These are phyloP conservation scores for Paxillus involutus DNA, from an alignment of 768 basidiomycete genomes.

Conservation along the genomic window DNA sequence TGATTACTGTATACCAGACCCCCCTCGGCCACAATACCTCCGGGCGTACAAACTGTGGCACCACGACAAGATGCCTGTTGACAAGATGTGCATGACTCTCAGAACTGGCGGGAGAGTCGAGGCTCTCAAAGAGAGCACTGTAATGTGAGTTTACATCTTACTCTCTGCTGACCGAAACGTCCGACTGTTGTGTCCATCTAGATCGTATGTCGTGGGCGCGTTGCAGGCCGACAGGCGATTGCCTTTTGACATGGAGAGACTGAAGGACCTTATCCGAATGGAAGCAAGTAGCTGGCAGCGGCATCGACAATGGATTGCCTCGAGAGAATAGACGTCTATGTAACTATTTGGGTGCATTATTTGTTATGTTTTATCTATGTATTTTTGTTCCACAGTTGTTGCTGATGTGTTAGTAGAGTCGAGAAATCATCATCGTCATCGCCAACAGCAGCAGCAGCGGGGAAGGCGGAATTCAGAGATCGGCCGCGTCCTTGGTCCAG, in stretches of 20 bases:
- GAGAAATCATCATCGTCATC: too few relatives aligned
- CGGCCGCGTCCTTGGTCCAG: too few relatives aligned
- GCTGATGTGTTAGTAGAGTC: too few relatives aligned
- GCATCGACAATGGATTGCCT: conserved; percentile 39
- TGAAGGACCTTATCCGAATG: conserved; percentile 37
- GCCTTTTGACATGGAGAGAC: conserved; percentile 33
- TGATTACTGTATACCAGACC: conserved; percentile 26
- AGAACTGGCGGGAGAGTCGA: conserved; percentile 30
- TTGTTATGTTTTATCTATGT: not conserved
- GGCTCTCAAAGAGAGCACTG: conserved; percentile 45
- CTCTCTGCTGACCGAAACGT: not conserved
- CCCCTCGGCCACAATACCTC: conserved; percentile 36
- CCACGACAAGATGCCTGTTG: conserved; percentile 31
- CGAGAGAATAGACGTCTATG: conserved; percentile 10
- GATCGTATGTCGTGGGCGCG: conserved; percentile 44
- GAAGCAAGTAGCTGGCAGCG: conserved; percentile 43
- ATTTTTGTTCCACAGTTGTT: not conserved
- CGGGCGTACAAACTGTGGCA: conserved; percentile 50
- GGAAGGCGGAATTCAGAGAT: too few relatives aligned
- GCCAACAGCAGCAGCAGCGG: conserved; percentile 26
- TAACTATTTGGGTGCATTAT: not conserved
- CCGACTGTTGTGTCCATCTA: conserved; percentile 12
- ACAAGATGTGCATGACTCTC: conserved; percentile 39
- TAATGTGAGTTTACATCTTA: conserved; percentile 37
- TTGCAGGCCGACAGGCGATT: conserved; percentile 39